A percentile compares a stretch with the other conserved stretches of the same genome.
These are phyloP conservation scores for Exophiala aquamarina DNA, from an alignment of 2,329 filamentous ascomycete genomes.

Conservation along the genomic window DNA sequence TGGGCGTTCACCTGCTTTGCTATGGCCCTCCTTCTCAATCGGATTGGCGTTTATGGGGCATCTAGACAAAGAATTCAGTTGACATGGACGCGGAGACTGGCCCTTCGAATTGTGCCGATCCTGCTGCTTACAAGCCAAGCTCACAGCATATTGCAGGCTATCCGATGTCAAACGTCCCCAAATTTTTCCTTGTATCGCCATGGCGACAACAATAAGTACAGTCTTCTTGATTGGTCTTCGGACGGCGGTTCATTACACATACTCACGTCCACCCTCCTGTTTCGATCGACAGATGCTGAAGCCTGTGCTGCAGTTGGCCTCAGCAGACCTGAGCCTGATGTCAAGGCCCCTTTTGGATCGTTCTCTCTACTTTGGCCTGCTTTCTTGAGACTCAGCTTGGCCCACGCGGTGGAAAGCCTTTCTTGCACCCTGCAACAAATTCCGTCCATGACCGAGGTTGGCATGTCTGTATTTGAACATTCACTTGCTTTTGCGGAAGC, in stretches of 20 bases:
- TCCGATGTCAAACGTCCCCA: constrained; percentile 86
- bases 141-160: constrained; percentile 71
- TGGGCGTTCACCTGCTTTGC: constrained; percentile 89
- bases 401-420: constrained; percentile 86
- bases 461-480: constrained; percentile 95
- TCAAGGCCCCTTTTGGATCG: constrained; percentile 69
- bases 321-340: constrained; percentile 55
- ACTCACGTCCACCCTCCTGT: constrained; percentile 69
- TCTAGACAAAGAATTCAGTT: constrained; percentile 78
- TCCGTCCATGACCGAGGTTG: constrained; percentile 77
- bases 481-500: constrained; percentile 95
- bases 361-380: constrained; percentile 63
- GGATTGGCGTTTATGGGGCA: constrained; percentile 90
- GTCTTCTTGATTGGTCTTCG: constrained; percentile 68
- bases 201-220: constrained; percentile 64
- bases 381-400: constrained; percentile 58
- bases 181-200: constrained; percentile 69
- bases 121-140: constrained; percentile 69
- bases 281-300: constrained; percentile 70
- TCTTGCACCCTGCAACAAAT: constrained; percentile 85
- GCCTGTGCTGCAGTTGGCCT: constrained; percentile 77
- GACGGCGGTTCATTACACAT: constrained; percentile 69
- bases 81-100: constrained; percentile 68
- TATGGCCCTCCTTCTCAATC: constrained; percentile 84
- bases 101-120: constrained; percentile 71